These are phyloP conservation scores for Russula sp. DNA, from an alignment of 768 basidiomycete species.

Conservation along the genomic window DNA sequence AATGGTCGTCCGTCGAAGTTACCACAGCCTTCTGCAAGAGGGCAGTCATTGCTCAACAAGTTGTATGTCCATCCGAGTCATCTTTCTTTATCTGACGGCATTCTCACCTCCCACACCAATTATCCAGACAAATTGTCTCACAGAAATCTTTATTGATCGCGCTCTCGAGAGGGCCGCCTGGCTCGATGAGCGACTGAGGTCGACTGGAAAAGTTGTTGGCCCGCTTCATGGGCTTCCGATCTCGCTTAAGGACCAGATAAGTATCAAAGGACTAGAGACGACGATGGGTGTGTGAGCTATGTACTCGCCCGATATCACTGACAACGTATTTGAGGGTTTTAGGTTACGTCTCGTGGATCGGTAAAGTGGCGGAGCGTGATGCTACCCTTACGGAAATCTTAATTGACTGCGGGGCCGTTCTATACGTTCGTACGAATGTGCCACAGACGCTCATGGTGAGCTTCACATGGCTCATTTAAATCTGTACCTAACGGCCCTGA, in stretches of 20 bases:
- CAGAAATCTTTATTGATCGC: slow-evolving; percentile 43
- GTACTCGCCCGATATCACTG: not conserved
- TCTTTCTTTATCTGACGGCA: not conserved
- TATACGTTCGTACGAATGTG: slow-evolving; percentile 51
- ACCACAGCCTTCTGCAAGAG: slow-evolving; percentile 43
- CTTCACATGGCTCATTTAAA: slow-evolving; percentile 1
- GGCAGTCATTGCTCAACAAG: slow-evolving; percentile 45
- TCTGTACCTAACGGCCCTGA: not conserved
- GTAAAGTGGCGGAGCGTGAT: slow-evolving; percentile 41
- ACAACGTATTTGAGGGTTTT: slow-evolving; percentile 10
- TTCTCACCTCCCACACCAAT: not conserved
- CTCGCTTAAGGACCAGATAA: slow-evolving; percentile 45
- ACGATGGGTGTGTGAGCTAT: slow-evolving; percentile 41
- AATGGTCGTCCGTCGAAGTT: slow-evolving; percentile 55
- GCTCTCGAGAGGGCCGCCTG: slow-evolving; percentile 38
- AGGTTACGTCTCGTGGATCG: slow-evolving; percentile 55
- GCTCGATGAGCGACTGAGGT: slow-evolving; percentile 37
- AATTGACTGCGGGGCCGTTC: slow-evolving; percentile 50
- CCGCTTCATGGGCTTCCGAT: slow-evolving; percentile 44
- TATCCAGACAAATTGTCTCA: slow-evolving; percentile 42
- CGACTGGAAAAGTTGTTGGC: slow-evolving; percentile 38
- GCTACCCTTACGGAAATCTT: slow-evolving; percentile 49
- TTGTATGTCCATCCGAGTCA: slow-evolving; percentile 29
- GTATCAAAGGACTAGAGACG: slow-evolving; percentile 57
- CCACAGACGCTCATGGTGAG: slow-evolving; percentile 50